Base-by-base conservation (phyloP, 2,329 filamentous ascomycete species). In the Sphaerostilbella broomeana region DNA sequence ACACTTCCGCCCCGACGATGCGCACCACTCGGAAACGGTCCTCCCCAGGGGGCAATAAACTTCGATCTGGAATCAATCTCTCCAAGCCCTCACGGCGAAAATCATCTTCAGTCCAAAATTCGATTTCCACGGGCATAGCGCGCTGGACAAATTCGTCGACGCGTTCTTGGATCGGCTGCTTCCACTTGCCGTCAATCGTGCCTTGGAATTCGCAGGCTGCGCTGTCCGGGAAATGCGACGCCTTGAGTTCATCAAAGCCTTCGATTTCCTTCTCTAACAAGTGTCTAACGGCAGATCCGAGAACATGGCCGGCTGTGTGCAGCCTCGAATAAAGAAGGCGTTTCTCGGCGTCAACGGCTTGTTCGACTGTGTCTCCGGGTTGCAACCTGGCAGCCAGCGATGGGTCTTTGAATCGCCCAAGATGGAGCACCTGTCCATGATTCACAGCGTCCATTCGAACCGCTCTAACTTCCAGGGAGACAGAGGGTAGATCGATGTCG, bases 301-400 rank as follows among this genome's bases (percentile, higher is more conserved):
- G 70, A 3, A 86, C 74, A 50, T 88, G 84, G 22, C 84, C 84
- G 0, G 81, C 83, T 0, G 83, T 86, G 58, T 88, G 84, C 1
- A 82, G 68, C 1, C 82, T 73, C 1, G 80, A 85, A 60, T 81
- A 77, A 1, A 84, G 64, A 1, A 68, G 52, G 1, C 84, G 71
- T 47, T 77, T 81, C 13, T 73, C 69, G 0, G 51, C 59, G 53
- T 87, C 75, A 40, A 87, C 75, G 10, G 53, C 48, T 52, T 85
- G 82, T 6, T 63, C 60, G 11, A 81, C 64, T 0, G 55, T 46
- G 2, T 51, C 32, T 17, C 39, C 39, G 2, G 39, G 24, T 19
- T 26, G 38, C 41, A 79, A 74, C 8, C 40, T 30, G 1, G 43
- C 32, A 3, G 43, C 47, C 0, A 49, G 36, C 8, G 53, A 40